Base-by-base conservation (phyloP, 139 green algal genomes). In the Penium margaritaceum region DNA sequence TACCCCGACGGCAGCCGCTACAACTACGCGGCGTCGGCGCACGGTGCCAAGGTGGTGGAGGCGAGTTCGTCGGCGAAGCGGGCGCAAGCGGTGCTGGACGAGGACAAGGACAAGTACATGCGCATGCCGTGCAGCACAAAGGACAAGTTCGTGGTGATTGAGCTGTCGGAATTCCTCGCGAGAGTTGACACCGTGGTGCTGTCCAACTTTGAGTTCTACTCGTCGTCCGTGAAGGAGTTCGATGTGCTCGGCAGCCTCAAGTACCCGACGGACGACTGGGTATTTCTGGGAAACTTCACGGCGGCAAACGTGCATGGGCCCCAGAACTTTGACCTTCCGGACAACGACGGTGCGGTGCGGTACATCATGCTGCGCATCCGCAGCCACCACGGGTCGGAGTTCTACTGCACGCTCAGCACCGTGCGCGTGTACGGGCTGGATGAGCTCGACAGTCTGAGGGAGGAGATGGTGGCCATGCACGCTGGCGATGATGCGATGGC, bases 121-220 rank as follows among this genome's bases (percentile, higher is more conserved):
- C 68, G 72, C 65, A 75, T 75, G 68, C 74, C 74, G 60, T 64
- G 63, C 75, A 83, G 80, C 65, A 57, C 21, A 21, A 43, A 69
- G 4, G 53, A 86, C 34, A 84, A 84, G 63, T 86, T 65, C 61
- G 21, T 86, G 27, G 81, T 85, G 14, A 80, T 86, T 14, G 79
- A 86, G 69, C 72, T 86, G n/a, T 71, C 58, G 7, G 61, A 86
- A 34, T 66, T 73, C n/a, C 17, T 64, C 6, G 74, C 68, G 33
- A 32, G 54, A 12, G 54, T 86, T 29, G 83, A 86, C 17, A 68
- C 81, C 21, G 32, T 86, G 2, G 73, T 81, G 38, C 58, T 86
- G 30, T 38, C 67, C 1, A 84, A 85, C 68, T 86, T 78, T 57
- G 81, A 86, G 74, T 86, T 86, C 66, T 87, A 86, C 80, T 57